Base-by-base conservation (phyloP, 495 filamentous ascomycete species). In the Bombardia bombarda region DNA sequence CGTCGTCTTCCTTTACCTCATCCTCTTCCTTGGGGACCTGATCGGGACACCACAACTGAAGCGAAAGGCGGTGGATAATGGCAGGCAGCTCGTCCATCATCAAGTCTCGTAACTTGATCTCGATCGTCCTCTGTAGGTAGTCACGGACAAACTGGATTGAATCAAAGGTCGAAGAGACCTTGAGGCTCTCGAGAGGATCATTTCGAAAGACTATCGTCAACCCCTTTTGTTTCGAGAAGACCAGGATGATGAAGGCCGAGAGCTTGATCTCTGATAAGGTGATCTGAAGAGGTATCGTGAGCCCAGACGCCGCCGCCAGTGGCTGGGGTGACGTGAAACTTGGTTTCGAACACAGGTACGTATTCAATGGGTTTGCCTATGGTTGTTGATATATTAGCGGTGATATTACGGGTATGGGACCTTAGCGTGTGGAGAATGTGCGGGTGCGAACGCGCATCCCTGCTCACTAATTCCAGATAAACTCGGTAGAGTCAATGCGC, bases 11-110 rank as follows among this genome's bases (percentile, higher is more conserved):
- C 42, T 75, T 68, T 6, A 68, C 51, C 32, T 66, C 56, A 10
- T 63, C 57, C 12, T 55, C 63, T 38, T 84, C 80, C 36, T 70
- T 70, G 10, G 76, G 70, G 42, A 79, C 76, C 60, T 90, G 86
- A 52, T 97, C 90, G 0, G 87, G 86, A 38, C 85, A 87, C 86
- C 87, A 96, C 32, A 97, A 57, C 34, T 86, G 79, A 45, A 96
- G 72, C 0, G 92, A 97, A 31, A 98, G 70, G 43, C 88, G 80
- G 58, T 98, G 92, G 32, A 98, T 92, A 28, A 96, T 96, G 7
- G 90, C 87, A 4, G 92, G 92, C 12, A 98, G 69, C 60, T 98
- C 92, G 46, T 98, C 92, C 87, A 97, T 96, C 60, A 98, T 88
- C 53, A 98, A 57, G 36, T 86, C 83, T 31, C 92, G 78, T 25